These are phyloP conservation scores for Yarrowia sp. DNA, from an alignment of 805 yeast species.

Conservation along the genomic window DNA sequence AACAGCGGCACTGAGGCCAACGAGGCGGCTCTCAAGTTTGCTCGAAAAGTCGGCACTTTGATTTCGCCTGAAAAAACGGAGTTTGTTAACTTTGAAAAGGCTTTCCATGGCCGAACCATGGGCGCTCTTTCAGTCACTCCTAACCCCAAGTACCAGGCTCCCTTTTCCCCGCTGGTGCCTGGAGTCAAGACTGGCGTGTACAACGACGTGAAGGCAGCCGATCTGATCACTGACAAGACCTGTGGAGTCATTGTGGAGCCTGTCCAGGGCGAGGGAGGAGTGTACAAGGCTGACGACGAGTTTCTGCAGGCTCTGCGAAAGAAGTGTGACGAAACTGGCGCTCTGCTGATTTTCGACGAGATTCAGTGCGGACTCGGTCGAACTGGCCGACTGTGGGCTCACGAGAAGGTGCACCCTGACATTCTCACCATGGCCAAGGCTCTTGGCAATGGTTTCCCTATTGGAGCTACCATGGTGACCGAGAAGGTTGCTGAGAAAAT, in stretches of 20 bases:
- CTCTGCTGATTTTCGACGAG: slow-evolving; percentile 87
- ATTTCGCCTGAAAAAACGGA: slow-evolving; percentile 57
- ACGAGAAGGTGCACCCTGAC: slow-evolving; percentile 87
- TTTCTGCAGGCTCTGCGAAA: slow-evolving; percentile 71
- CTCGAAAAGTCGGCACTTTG: slow-evolving; percentile 77
- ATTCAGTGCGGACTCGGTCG: slow-evolving; percentile 97
- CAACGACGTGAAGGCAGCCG: slow-evolving; percentile 65
- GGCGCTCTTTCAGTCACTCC: slow-evolving; percentile 94
- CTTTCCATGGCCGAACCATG: slow-evolving; percentile 95
- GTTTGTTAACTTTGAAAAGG: slow-evolving; percentile 82
- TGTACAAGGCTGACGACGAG: slow-evolving; percentile 67
- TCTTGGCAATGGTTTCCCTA: slow-evolving; percentile 94
- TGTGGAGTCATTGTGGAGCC: slow-evolving; percentile 97
- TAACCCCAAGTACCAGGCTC: slow-evolving; percentile 89
- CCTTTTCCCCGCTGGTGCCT: slow-evolving; percentile 91
- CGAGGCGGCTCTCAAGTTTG: slow-evolving; percentile 79
- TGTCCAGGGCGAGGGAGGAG: slow-evolving; percentile 98
- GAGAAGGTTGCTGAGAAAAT: slow-evolving; percentile 76
- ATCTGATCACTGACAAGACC: slow-evolving; percentile 66
- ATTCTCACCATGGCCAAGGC: slow-evolving; percentile 95
- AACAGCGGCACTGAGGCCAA: slow-evolving; percentile 83
- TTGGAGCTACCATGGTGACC: slow-evolving; percentile 90
- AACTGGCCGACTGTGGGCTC: slow-evolving; percentile 91
- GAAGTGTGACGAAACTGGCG: slow-evolving; percentile 72
- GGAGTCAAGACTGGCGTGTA: slow-evolving; percentile 76